Evolutionary conservation across 805 yeast species (phyloP).

Genomic region (Starmerella kuoi): DNA sequence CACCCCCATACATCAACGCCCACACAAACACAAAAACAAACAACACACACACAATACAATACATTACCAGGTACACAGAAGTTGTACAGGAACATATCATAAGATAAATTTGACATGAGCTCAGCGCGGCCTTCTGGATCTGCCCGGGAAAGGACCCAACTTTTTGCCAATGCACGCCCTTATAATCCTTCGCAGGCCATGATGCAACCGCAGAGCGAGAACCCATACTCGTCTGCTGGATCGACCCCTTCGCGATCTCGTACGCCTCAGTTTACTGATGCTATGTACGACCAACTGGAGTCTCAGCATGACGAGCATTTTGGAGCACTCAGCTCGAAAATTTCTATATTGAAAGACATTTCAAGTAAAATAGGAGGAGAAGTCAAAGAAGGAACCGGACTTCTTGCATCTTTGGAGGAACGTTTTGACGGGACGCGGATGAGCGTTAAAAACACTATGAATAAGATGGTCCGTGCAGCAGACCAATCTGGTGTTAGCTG

Average conservation of each 20-base stretch:
- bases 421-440: constrained; percentile 38
- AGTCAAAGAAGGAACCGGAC: constrained; percentile 41
- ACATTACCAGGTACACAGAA: too few relatives aligned
- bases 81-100: too few relatives aligned
- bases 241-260: constrained; percentile 3
- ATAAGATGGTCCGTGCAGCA: constrained; percentile 51
- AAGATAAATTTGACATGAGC: too few relatives aligned
- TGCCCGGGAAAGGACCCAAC: constrained; percentile 31
- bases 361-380: constrained; percentile 53
- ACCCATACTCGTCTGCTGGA: neutral
- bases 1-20: too few relatives aligned
- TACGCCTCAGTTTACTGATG: constrained; percentile 34
- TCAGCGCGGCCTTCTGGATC: constrained; percentile 5
- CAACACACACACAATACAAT: too few relatives aligned
- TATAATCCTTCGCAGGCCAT: constrained; percentile 23
- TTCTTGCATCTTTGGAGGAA: constrained; percentile 35
- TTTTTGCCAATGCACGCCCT: constrained; percentile 28
- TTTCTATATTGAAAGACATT: constrained; percentile 43
- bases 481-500: constrained; percentile 51
- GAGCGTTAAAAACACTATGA: constrained; percentile 41
- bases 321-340: constrained; percentile 41
- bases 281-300: constrained; percentile 47
- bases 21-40: too few relatives aligned
- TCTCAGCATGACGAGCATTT: constrained; percentile 54
- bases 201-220: neutral